Conservation (phyloP, 169 alveolate species). For the Eimeria nieschulzi region DNA sequence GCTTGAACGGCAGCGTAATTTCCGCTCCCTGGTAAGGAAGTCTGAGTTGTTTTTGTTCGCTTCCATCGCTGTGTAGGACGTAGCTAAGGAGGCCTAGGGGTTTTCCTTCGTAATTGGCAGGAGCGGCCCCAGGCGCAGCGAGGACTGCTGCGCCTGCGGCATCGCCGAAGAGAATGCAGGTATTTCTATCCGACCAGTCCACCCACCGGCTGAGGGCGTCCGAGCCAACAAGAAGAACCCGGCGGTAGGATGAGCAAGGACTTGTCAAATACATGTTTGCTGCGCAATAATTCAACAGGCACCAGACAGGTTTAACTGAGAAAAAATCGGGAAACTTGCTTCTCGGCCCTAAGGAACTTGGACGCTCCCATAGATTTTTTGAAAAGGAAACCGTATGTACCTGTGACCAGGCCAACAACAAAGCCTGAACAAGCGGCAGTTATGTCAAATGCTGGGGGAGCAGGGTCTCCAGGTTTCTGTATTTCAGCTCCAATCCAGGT, state of each 20-base stretch:
- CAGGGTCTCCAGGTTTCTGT: constrained; percentile 60
- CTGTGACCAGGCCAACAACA: constrained; percentile 80
- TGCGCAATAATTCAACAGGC: neutral
- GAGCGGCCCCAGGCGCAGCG: constrained; percentile 29
- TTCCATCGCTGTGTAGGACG: constrained; percentile 63
- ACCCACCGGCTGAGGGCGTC: constrained; percentile 82
- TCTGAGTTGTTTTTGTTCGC: constrained; percentile 9
- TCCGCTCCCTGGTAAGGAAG: constrained; percentile 32
- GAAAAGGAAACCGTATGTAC: constrained; percentile 23
- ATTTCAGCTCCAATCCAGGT: constrained; percentile 74
- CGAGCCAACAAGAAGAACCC: constrained; percentile 78
- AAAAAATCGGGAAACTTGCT: neutral
- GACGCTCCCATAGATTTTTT: neutral
- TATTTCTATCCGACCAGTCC: constrained; percentile 82
- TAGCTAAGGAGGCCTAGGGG: constrained; percentile 57
- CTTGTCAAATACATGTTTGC: constrained; percentile 49
- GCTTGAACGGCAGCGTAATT: neutral
- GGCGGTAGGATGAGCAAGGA: constrained; percentile 65
- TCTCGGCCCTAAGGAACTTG: neutral
- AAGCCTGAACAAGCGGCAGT: constrained; percentile 84
- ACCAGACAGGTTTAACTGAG: neutral
- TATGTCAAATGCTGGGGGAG: constrained; percentile 69
- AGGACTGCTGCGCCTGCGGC: constrained; percentile 79
- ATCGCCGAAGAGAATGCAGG: constrained; percentile 82
- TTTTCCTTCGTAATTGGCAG: neutral